A percentile compares a stretch with the other conserved stretches of the same genome.
Evolutionary conservation across 2,329 filamentous ascomycete genomes (phyloP).

Genomic region (Sclerotiophoma versabilis): DNA sequence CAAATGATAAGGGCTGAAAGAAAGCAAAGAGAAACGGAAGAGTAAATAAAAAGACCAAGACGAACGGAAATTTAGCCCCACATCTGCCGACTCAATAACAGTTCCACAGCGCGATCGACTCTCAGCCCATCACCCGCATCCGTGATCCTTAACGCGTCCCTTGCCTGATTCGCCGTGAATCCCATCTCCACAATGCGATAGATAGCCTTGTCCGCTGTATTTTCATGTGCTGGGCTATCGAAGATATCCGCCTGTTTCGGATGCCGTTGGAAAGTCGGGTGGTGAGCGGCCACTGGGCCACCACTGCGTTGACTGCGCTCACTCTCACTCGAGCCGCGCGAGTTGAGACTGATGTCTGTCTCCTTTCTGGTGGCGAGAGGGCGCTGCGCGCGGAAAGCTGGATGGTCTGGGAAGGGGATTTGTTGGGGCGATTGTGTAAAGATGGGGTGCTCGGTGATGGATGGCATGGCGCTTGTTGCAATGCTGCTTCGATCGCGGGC

Average conservation of each 20-base stretch:
- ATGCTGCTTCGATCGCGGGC: conserved; percentile 34
- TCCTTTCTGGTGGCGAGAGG: neutral
- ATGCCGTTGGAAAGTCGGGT: conserved; percentile 40
- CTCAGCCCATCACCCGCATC: conserved; percentile 67
- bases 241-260: conserved; percentile 40
- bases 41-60: neutral
- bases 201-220: conserved; percentile 65
- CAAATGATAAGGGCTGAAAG: neutral
- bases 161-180: conserved; percentile 62
- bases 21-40: neutral
- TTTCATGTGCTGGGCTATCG: conserved; percentile 50
- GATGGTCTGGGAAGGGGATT: conserved; percentile 24
- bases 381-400: conserved; percentile 4
- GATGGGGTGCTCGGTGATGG: conserved; percentile 41
- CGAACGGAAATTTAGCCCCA: neutral
- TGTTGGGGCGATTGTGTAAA: conserved; percentile 8
- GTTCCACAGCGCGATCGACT: conserved; percentile 63
- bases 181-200: conserved; percentile 66
- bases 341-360: conserved; percentile 1
- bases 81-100: conserved; percentile 52
- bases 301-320: conserved; percentile 5
- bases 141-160: conserved; percentile 64
- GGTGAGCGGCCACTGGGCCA: conserved; percentile 4
- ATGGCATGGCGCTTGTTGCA: conserved; percentile 37
- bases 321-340: conserved; percentile 7